Evolutionary conservation across 2,329 filamentous ascomycete genomes (phyloP).

Genomic region (Didymella pinodella): DNA sequence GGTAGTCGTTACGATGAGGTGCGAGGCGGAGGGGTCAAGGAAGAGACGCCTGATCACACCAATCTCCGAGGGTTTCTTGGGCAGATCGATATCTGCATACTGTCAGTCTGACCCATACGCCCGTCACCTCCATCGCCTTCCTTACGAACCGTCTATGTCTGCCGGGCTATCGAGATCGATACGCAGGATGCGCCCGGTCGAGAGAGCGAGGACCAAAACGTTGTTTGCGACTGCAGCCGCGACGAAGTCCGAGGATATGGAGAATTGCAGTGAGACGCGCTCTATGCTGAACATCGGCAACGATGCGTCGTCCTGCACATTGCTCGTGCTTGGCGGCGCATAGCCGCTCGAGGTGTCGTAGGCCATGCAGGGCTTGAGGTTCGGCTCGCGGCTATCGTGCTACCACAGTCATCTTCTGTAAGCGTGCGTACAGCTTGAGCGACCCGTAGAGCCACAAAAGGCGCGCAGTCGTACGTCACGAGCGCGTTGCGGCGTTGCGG

Average conservation of each 20-base stretch:
- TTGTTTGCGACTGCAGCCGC: slow-evolving; percentile 98
- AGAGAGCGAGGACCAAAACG: slow-evolving; percentile 89
- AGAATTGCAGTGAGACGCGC: slow-evolving; percentile 90
- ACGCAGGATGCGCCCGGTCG: slow-evolving; percentile 88
- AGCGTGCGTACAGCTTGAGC: slow-evolving; percentile 21
- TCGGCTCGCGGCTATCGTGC: slow-evolving; percentile 23
- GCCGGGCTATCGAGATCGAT: slow-evolving; percentile 94
- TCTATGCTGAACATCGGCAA: slow-evolving; percentile 95
- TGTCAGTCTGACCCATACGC: neutral
- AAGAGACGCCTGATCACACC: slow-evolving; percentile 96
- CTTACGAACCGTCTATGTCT: slow-evolving; percentile 76
- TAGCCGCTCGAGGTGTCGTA: slow-evolving; percentile 77
- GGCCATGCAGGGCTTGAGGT: slow-evolving; percentile 63
- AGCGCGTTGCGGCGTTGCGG: slow-evolving; percentile 17
- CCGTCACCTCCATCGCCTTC: neutral
- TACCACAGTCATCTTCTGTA: slow-evolving; percentile 25
- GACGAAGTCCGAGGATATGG: slow-evolving; percentile 92
- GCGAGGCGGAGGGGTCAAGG: slow-evolving; percentile 94
- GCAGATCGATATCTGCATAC: slow-evolving; percentile 86
- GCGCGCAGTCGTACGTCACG: slow-evolving; percentile 14
- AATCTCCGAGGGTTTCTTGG: slow-evolving; percentile 88
- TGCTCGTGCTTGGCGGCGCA: slow-evolving; percentile 70
- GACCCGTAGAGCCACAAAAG: neutral
- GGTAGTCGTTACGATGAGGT: slow-evolving; percentile 89
- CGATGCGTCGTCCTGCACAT: slow-evolving; percentile 65